Evolutionary conservation across 768 basidiomycete genomes (phyloP).

Genomic region (Rhodotorula toruloides): DNA sequence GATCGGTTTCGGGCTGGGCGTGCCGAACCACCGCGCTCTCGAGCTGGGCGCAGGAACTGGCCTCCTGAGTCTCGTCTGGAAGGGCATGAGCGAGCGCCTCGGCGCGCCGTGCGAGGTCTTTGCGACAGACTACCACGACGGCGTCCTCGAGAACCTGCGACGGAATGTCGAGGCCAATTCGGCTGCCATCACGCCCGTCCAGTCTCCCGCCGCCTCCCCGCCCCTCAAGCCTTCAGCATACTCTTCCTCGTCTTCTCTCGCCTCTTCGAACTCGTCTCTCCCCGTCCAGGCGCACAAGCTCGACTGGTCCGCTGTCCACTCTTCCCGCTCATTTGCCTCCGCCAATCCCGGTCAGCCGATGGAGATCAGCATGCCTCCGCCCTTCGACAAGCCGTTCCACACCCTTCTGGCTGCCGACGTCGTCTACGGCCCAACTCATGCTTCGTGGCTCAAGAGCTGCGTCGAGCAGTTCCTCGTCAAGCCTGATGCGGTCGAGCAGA

Average conservation of each 20-base stretch:
- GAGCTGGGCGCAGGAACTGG: conserved; percentile 84
- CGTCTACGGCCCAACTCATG: conserved; percentile 68
- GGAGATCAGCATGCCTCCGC: conserved; percentile 25
- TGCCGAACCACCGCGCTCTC: conserved; percentile 52
- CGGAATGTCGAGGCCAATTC: conserved; percentile 62
- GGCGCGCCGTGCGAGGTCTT: conserved; percentile 49
- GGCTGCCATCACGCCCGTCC: conserved; percentile 35
- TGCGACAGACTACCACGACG: conserved; percentile 73
- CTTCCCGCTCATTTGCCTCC: conserved; percentile 21
- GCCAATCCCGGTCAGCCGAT: conserved; percentile 13
- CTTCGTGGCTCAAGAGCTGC: conserved; percentile 64
- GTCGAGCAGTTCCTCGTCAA: conserved; percentile 55
- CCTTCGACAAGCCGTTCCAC: conserved; percentile 55
- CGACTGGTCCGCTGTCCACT: conserved; percentile 38
- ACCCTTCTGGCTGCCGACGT: conserved; percentile 74
- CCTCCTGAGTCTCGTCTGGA: conserved; percentile 60
- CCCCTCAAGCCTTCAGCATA: not conserved
- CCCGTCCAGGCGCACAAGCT: conserved; percentile 32
- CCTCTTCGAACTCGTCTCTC: conserved; percentile 12
- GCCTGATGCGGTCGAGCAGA: conserved; percentile 5
- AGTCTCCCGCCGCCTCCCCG: conserved; percentile 24
- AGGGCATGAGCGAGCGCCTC: conserved; percentile 31
- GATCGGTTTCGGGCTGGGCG: conserved; percentile 45
- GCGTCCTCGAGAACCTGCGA: conserved; percentile 65
- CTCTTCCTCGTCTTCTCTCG: not conserved